Base-by-base conservation (phyloP, 129 eudicot species). In the Tanacetum coccineum region DNA sequence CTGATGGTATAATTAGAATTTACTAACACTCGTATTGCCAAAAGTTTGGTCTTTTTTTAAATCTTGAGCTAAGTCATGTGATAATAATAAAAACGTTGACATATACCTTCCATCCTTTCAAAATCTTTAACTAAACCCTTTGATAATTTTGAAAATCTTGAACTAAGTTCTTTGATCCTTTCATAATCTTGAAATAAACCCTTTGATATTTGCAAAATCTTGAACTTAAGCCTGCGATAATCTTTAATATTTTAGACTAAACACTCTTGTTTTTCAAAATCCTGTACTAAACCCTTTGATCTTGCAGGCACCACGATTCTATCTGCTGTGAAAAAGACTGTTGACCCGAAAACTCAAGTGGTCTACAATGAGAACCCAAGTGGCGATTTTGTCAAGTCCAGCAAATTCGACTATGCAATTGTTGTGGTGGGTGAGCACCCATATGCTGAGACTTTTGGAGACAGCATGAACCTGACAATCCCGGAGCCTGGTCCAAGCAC, bases 361-460 rank as follows among this genome's bases (percentile, higher is more conserved):
- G 79, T 87, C 62, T 87, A 71, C 76, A 64, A 71, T 4, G 90
- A 87, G 68, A 85, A 85, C 73, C 95, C 96, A 0, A 67, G 70
- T 52, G 66, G 73, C 3, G 57, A 46, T 20, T 83, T 67, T 28
- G 84, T 91, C 50, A 83, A 83, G 59, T 65, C 85, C 26, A 73
- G 56, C 81, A 72, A 85, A 21, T 91, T 87, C 66, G 78, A 85
- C 47, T 83, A 85, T 10, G 97, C 95, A 17, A 83, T 91, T 39
- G 93, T 91, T 4, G 90, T 91, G 5, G 96, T 85, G 14, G 97
- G 97, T 5, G 97, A 91, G 75, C 83, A 62, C 56, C 90, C 97
- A 1, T 91, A 91, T 32, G 84, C 97, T 3, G 97, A 87, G 76
- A 78, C 90, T 13, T 51, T 61, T 10, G 97, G 97, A 32, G 97